phyloP scores from a whole-genome alignment of 176 grass and related monocot species.

The Neostapfia colusana region DNA sequence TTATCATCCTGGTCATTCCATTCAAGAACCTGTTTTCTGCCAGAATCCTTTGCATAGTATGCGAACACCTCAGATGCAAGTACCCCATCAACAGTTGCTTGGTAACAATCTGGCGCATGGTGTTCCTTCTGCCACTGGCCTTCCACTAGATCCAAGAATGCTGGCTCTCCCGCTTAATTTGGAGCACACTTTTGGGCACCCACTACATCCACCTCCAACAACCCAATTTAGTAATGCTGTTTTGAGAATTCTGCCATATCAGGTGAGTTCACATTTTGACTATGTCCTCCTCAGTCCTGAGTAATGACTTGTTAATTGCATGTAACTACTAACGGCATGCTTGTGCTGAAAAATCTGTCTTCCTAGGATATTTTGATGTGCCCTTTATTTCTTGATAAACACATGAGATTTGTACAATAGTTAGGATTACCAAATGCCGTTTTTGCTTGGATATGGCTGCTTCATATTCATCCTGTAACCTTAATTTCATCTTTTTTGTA shows the following conservation, averaged over 20 bases:
- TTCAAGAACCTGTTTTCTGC: slow-evolving; percentile 35
- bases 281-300: background rate
- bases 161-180: slow-evolving; percentile 34
- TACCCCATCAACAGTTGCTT: slow-evolving; percentile 38
- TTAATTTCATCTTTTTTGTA: slow-evolving; percentile 8
- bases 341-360: slow-evolving; percentile 19
- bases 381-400: slow-evolving; percentile 5
- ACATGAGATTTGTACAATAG: background rate
- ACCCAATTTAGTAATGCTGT: slow-evolving; percentile 38
- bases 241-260: slow-evolving; percentile 44
- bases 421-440: slow-evolving; percentile 17
- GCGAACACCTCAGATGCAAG: slow-evolving; percentile 49
- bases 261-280: slow-evolving; percentile 46
- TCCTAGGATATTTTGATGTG: slow-evolving; percentile 7
- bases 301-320: background rate
- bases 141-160: slow-evolving; percentile 54
- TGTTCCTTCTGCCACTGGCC: slow-evolving; percentile 27
- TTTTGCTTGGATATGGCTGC: background rate
- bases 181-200: slow-evolving; percentile 42
- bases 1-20: slow-evolving; percentile 39
- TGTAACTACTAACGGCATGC: slow-evolving; percentile 17
- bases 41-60: slow-evolving; percentile 45
- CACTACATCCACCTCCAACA: slow-evolving; percentile 25
- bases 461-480: slow-evolving; percentile 26
- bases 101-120: slow-evolving; percentile 41